A percentile compares a stretch with the other conserved stretches of the same genome.
Evolutionary conservation across 306 rosid genomes (phyloP).

Genomic region (Benincasa hispida): DNA sequence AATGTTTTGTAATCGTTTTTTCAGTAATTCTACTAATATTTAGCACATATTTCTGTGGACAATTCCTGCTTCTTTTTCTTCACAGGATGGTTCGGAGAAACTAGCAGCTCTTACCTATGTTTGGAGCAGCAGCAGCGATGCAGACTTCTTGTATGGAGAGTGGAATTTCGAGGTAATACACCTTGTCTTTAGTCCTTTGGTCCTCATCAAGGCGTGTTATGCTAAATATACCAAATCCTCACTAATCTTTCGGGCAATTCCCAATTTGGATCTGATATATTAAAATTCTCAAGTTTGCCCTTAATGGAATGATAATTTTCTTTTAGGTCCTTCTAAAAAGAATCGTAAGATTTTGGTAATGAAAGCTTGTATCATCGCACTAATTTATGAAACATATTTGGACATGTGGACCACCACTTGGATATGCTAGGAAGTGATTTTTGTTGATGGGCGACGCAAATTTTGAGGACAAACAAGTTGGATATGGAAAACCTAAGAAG

Average conservation of each 20-base stretch:
- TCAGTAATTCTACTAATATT: background rate
- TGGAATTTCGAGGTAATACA: slow-evolving; percentile 81
- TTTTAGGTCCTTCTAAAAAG: background rate
- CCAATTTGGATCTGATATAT: background rate
- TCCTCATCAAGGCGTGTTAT: background rate
- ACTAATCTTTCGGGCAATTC: background rate
- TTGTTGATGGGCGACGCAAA: background rate
- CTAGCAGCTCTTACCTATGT: slow-evolving; percentile 41
- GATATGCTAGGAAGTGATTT: background rate
- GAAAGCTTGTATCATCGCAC: no score
- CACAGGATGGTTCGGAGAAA: slow-evolving; percentile 48
- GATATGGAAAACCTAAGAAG: background rate
- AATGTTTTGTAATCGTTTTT: background rate
- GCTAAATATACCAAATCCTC: background rate
- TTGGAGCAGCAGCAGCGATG: slow-evolving; percentile 65
- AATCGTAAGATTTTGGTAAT: no score
- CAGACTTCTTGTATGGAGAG: slow-evolving; percentile 46
- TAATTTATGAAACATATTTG: background rate
- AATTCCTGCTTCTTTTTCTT: background rate
- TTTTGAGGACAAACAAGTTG: background rate
- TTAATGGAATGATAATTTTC: background rate
- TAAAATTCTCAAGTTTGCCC: background rate
- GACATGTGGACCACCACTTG: background rate
- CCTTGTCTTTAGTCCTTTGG: background rate
- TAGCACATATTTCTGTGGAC: background rate